Evolutionary conservation across 345 rosid species (phyloP), one percentile per base, ranked within the genome.

Genomic region (Salix udensis): DNA sequence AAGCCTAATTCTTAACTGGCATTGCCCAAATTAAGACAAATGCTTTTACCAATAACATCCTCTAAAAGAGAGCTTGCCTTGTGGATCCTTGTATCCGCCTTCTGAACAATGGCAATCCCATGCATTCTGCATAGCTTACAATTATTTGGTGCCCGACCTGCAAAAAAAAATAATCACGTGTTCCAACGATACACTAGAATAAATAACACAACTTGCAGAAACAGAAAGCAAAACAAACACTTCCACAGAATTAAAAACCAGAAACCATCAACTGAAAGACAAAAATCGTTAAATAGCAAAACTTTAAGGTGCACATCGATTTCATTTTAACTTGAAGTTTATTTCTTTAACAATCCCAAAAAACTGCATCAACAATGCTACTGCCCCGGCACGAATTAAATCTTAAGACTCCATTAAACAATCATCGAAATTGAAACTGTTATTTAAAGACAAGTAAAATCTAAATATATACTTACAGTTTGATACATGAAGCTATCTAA

Each of bases 141-240:
- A 96, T 74, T 77, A 96, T 92, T 79, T 94, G 97, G 80, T 96
- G 99, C 53, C 98, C 99, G 39, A 96, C 98, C 97, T 96, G 79
- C 31, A 50, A 68, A 69, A 74, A 24, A 24, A 2, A 10, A 40
- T 0, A 44, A 8, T 55, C 26, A 23, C 31, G 39, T 8, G 12
- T 65, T 65, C 36, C 76, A 77, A 26, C 19, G 7, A 48, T 31
- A 21, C 11, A 18, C 5, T 21, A 42, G 42, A 74, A 21, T 5
- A 30, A 65, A 65, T 19, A 74, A 19, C 37, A 66, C 48, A 23
- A 7, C 62, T 6, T 24, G 16, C 53, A n/a, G 44, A 44, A 13
- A 18, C 12, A 9, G 8, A 12, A 48, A 13, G 15, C 6, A 4
- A 55, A 6, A 2, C 11, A 40, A 72, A 34, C 26, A 11, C 12